phyloP scores from a whole-genome alignment of 75 land plant genomes.

The Cryptomeria japonica region DNA sequence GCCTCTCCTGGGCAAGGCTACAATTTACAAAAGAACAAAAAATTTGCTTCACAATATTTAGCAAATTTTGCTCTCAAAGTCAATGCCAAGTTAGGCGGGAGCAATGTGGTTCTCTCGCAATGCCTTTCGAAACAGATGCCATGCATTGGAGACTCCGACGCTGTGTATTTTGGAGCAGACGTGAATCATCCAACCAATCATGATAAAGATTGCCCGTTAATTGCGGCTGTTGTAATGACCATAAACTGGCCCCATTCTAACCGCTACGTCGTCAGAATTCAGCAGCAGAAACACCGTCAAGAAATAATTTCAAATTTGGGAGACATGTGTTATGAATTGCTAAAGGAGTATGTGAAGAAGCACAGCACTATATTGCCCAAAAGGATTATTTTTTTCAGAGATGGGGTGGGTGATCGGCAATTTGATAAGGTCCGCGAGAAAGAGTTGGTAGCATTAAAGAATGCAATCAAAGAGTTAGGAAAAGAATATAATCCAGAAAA shows the following conservation, averaged over 20 bases:
- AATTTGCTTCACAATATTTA: conserved; percentile 24
- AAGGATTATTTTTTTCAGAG: conserved; percentile 48
- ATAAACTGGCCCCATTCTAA: conserved; percentile 49
- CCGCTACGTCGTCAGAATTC: conserved; percentile 35
- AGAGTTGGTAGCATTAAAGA: conserved; percentile 34
- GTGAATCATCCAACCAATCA: conserved; percentile 53
- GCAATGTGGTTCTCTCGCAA: conserved; percentile 25
- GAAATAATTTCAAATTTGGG: conserved; percentile 39
- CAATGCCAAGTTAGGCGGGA: conserved; percentile 66
- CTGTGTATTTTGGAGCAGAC: conserved; percentile 57
- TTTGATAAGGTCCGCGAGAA: conserved; percentile 39
- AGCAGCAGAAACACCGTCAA: conserved; percentile 25
- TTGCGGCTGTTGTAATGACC: conserved; percentile 56
- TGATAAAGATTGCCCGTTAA: conserved; percentile 33
- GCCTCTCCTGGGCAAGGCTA: too few species aligned
- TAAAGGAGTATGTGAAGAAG: conserved; percentile 14
- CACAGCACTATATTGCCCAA: conserved; percentile 21
- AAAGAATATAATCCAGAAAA: conserved; percentile 22
- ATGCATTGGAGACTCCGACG: too few species aligned
- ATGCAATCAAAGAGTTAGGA: neutral
- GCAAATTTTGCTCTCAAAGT: conserved; percentile 54
- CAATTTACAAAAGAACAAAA: too few species aligned
- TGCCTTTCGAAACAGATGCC: neutral
- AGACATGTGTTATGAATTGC: conserved; percentile 40
- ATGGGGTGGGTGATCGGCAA: conserved; percentile 57